These are phyloP conservation scores for Podospora comata DNA, from an alignment of 495 filamentous ascomycete genomes.

Conservation along the genomic window DNA sequence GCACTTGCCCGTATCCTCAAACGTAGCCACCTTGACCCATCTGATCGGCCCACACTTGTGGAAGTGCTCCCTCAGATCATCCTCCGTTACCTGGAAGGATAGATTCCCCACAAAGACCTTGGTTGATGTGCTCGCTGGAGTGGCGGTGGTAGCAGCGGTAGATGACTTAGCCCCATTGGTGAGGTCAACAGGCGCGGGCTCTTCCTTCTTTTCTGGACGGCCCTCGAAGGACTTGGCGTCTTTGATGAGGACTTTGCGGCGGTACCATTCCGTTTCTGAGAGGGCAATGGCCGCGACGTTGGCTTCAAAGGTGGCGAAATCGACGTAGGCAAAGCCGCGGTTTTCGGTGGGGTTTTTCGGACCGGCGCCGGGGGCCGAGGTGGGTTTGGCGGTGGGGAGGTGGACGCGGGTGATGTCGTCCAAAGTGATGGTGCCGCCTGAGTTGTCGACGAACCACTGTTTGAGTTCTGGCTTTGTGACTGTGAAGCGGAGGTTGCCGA, in stretches of 20 bases:
- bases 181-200: constrained; percentile 22
- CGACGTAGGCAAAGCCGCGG: constrained; percentile 93
- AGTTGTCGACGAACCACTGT: constrained; percentile 69
- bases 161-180: constrained; percentile 25
- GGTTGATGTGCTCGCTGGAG: constrained; percentile 55
- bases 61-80: constrained; percentile 75
- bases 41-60: constrained; percentile 73
- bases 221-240: constrained; percentile 81
- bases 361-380: constrained; percentile 18
- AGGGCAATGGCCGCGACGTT: constrained; percentile 68
- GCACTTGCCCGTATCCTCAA: constrained; percentile 95
- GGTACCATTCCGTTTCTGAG: constrained; percentile 71
- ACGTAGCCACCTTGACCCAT: constrained; percentile 83
- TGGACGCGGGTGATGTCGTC: constrained; percentile 77
- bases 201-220: constrained; percentile 54
- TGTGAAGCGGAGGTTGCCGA: constrained; percentile 88
- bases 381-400: constrained; percentile 56
- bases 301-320: constrained; percentile 70
- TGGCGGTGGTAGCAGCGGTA: constrained; percentile 17
- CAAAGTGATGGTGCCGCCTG: constrained; percentile 59
- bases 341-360: constrained; percentile 47
- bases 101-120: constrained; percentile 93
- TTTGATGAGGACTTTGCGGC: constrained; percentile 87
- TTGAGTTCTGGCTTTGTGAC: constrained; percentile 67
- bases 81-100: constrained; percentile 77